Conservation (phyloP, 2,329 filamentous ascomycete genomes). For the Stagonosporopsis chrysanthemi region DNA sequence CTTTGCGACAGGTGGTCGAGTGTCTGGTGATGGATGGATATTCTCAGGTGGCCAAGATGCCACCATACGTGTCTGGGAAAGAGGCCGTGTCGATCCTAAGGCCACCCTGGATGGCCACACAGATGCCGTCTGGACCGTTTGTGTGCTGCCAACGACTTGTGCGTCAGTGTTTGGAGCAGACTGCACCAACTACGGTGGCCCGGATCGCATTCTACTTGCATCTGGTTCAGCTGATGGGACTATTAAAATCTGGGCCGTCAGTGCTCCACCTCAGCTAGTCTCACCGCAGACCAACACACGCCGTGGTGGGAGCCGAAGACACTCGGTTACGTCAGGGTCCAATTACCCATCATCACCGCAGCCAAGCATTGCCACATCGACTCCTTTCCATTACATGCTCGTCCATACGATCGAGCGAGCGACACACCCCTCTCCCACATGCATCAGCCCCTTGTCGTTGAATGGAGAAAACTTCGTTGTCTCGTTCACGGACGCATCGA, state of each 20-base stretch:
- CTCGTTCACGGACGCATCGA: slow-evolving; percentile 86
- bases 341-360: slow-evolving; percentile 91
- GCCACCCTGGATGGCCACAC: slow-evolving; percentile 93
- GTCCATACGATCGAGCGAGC: slow-evolving; percentile 83
- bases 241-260: slow-evolving; percentile 93
- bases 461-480: slow-evolving; percentile 91
- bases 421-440: slow-evolving; percentile 80
- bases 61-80: slow-evolving; percentile 93
- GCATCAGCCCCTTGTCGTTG: slow-evolving; percentile 85
- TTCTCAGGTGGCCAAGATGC: slow-evolving; percentile 97
- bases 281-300: slow-evolving; percentile 79
- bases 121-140: slow-evolving; percentile 95
- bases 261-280: slow-evolving; percentile 83
- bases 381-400: slow-evolving; percentile 86
- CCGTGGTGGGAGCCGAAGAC: slow-evolving; percentile 79
- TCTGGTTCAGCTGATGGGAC: slow-evolving; percentile 91
- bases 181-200: slow-evolving; percentile 74
- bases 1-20: slow-evolving; percentile 87
- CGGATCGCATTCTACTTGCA: slow-evolving; percentile 87
- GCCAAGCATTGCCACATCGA: slow-evolving; percentile 82
- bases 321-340: slow-evolving; percentile 93
- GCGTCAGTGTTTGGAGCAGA: slow-evolving; percentile 79
- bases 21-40: slow-evolving; percentile 94
- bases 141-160: slow-evolving; percentile 84
- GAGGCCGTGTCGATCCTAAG: slow-evolving; percentile 92